phyloP scores from a whole-genome alignment of 2,329 filamentous ascomycete species.

The Colletotrichum incanum region DNA sequence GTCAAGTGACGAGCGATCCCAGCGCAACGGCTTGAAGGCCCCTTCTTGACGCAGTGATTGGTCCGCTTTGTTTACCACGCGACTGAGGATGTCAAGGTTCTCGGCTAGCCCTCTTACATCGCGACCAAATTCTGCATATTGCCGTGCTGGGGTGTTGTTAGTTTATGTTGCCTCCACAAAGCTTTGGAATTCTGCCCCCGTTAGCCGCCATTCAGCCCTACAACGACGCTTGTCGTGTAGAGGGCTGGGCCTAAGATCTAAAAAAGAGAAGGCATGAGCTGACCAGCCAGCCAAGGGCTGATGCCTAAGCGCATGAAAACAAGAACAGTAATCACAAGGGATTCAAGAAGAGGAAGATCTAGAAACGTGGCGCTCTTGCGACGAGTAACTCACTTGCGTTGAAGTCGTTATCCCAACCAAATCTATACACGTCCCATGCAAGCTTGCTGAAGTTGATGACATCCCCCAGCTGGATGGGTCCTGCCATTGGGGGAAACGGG shows the following conservation, averaged over 20 bases:
- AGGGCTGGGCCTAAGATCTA: conserved; percentile 4
- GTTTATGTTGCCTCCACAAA: background rate
- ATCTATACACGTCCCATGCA: conserved; percentile 53
- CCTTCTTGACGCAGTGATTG: conserved; percentile 48
- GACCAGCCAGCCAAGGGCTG: conserved; percentile 10
- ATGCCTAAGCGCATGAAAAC: background rate
- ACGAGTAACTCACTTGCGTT: conserved; percentile 51
- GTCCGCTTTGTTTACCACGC: conserved; percentile 50
- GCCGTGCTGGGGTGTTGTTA: conserved; percentile 45
- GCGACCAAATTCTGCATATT: conserved; percentile 53
- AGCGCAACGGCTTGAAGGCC: conserved; percentile 42
- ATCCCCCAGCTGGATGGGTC: conserved; percentile 50
- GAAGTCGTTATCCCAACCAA: conserved; percentile 52
- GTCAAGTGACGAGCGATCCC: conserved; percentile 43
- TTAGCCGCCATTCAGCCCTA: conserved; percentile 14
- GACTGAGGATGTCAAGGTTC: conserved; percentile 51
- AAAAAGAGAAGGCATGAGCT: background rate
- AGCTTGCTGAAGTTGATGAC: conserved; percentile 51
- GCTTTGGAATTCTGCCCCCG: background rate
- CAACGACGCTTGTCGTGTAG: background rate
- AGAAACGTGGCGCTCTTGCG: background rate
- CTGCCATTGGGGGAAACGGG: conserved; percentile 32
- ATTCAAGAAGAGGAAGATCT: background rate
- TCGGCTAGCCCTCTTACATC: conserved; percentile 51
- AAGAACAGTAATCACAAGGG: background rate